Conservation (phyloP, 1,139 yeast genomes). For the Yamadazyma kanchanaburiensis region DNA sequence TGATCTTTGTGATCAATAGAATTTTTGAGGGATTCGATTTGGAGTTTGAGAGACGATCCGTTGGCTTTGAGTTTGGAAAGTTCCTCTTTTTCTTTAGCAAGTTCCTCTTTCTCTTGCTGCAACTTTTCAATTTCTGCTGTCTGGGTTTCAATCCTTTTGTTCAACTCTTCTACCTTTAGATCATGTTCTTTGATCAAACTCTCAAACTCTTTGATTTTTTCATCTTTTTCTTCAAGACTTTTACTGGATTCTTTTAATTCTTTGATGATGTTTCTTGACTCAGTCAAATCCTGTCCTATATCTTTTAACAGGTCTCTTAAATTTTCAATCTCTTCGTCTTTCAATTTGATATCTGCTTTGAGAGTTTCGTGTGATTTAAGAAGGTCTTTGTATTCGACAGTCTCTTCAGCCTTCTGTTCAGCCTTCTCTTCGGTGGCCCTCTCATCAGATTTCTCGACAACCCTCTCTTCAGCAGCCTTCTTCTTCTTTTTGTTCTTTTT, state of each 20-base stretch:
- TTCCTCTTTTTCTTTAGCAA: slow-evolving; percentile 23
- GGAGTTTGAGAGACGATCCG: slow-evolving; percentile 41
- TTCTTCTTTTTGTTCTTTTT: slow-evolving; percentile 14
- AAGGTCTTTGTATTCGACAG: slow-evolving; percentile 17
- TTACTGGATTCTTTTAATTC: slow-evolving; percentile 13
- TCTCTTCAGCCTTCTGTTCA: slow-evolving; percentile 1
- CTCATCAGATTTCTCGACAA: slow-evolving; percentile 1
- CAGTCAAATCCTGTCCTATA: slow-evolving; percentile 74
- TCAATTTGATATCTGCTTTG: slow-evolving; percentile 21
- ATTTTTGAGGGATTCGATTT: slow-evolving; percentile 36
- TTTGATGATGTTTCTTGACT: slow-evolving; percentile 42
- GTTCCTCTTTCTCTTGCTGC: slow-evolving; percentile 19
- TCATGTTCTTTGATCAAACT: slow-evolving; percentile 3
- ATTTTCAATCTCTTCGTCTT: slow-evolving; percentile 51
- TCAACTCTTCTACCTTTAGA: slow-evolving; percentile 4
- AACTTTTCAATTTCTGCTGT: slow-evolving; percentile 7
- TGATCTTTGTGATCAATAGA: slow-evolving; percentile 47
- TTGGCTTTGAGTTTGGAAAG: slow-evolving; percentile 30
- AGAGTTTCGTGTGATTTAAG: slow-evolving; percentile 12
- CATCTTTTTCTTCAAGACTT: slow-evolving; percentile 3
- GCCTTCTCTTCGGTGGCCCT: slow-evolving; percentile 1
- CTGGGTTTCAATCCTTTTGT: slow-evolving; percentile 4
- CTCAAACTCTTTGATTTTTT: slow-evolving; percentile 5
- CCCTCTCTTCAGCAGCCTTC: slow-evolving; percentile 4
- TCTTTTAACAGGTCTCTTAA: slow-evolving; percentile 70